Evolutionary conservation across 192 early-diverging fungal genomes (phyloP), one percentile per base, ranked within the genome.

Genomic region (Podila clonocystis): DNA sequence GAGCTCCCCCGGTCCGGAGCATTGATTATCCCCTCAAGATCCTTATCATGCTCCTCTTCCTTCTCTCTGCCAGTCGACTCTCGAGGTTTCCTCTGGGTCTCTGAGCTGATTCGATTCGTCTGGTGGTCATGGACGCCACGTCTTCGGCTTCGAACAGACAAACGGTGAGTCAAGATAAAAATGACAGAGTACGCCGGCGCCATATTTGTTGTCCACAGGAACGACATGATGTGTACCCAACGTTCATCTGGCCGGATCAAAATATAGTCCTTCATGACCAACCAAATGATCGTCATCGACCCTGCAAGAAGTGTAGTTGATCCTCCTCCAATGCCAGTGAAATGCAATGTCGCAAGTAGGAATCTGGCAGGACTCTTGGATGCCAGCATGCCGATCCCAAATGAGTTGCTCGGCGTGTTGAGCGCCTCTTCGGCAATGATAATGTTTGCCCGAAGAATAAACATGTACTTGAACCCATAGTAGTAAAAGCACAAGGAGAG

Each of bases 391-490:
- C 70, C 67, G 29, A 80, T 72, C 3, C 77, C 77, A 55, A 80
- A 80, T 0, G 77, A 66, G 11, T 62, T 62, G 3, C 70, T 59
- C 1, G 77, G 77, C 8, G 77, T 67, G 9, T 80, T 80, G 57
- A 80, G 77, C 9, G 66, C 77, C 13, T 59, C 36, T 15, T 80
- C 77, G 1, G 77, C 77, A 49, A 80, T 60, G 70, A 80, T 73
- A 55, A 80, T 80, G 24, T 80, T 80, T 55, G 77, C 71, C 8
- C 77, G 60, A 28, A 80, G 66, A 24, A 80, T 80, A 41, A 80
- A 80, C 17, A 70, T 80, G 38, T 80, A 80, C 64, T 80, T 80
- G 59, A 80, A 55, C 5, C 77, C 77, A 31, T 80, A 80, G 29
- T 80, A 80, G 24, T 73, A 80, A 45, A 80, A 80, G 70, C 68